Conservation (phyloP, 148 eudicot genomes). For the Silene uniflora region DNA sequence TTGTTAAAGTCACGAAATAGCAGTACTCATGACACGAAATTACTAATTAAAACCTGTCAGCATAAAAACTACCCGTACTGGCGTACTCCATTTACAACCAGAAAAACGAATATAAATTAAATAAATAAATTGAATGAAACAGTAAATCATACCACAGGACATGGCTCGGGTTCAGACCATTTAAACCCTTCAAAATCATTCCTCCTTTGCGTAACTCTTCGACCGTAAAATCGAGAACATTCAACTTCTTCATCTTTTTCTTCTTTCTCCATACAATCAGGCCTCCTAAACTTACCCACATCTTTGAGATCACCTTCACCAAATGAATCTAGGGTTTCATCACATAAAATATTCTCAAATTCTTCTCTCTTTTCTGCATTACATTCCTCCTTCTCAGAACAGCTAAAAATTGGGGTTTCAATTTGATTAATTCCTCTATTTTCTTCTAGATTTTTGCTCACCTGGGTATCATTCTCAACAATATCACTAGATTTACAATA, state of each 20-base stretch:
- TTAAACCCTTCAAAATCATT: not conserved
- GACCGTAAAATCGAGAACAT: not conserved
- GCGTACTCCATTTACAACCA: not conserved
- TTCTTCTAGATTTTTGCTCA: not conserved
- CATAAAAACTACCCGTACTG: not conserved
- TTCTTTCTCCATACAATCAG: not conserved
- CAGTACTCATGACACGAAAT: not conserved
- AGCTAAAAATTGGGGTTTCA: not conserved
- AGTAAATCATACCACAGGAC: constrained; percentile 38
- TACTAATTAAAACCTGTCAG: not conserved
- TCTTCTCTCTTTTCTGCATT: not conserved
- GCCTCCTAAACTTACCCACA: not conserved
- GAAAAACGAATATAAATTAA: not conserved
- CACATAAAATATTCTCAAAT: not conserved
- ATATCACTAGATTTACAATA: not conserved
- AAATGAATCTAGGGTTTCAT: not conserved
- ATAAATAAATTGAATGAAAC: not conserved
- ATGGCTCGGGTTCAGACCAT: constrained; percentile 25
- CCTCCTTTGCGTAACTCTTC: not conserved
- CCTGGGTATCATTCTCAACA: not conserved
- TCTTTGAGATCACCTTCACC: not conserved
- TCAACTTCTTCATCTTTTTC: not conserved
- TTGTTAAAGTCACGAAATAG: not conserved
- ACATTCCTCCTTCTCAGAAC: not conserved
- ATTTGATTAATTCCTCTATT: not conserved